Conservation (phyloP, 805 yeast genomes). For the Saturnispora quitensis region DNA sequence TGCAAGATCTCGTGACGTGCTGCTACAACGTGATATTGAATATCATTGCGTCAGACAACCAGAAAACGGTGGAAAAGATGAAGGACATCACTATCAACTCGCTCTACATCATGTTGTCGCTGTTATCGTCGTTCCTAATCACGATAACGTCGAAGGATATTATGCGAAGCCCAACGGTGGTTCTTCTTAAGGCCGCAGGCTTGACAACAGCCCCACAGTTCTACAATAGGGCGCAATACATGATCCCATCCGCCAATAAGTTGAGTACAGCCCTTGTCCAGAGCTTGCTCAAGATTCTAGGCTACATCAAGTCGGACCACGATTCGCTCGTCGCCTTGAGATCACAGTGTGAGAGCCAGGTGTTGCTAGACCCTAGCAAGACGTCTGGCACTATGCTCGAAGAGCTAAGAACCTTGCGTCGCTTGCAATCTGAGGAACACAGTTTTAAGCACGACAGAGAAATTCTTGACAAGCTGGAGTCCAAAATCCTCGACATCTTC, state of each 20-base stretch:
- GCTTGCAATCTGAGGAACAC: slow-evolving; percentile 4
- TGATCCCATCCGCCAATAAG: slow-evolving; percentile 9
- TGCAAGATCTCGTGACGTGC: slow-evolving; percentile 24
- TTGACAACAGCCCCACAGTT: slow-evolving; percentile 8
- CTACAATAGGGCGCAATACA: slow-evolving; percentile 6
- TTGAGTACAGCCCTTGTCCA: slow-evolving; percentile 8
- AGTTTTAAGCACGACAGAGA: slow-evolving; percentile 6
- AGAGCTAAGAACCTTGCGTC: not conserved
- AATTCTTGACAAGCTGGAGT: slow-evolving; percentile 29
- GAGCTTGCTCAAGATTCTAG: slow-evolving; percentile 12
- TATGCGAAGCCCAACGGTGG: not conserved
- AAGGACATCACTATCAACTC: slow-evolving; percentile 16
- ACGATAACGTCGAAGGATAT: not conserved
- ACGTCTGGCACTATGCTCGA: slow-evolving; percentile 2
- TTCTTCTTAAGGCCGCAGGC: slow-evolving; percentile 9
- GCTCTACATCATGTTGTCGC: slow-evolving; percentile 1
- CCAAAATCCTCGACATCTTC: slow-evolving; percentile 32
- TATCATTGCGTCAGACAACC: slow-evolving; percentile 1
- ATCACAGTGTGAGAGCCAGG: not conserved
- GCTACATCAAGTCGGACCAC: slow-evolving; percentile 17
- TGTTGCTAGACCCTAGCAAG: slow-evolving; percentile 1
- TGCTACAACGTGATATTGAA: slow-evolving; percentile 8
- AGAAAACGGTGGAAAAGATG: slow-evolving; percentile 10
- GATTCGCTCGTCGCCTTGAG: slow-evolving; percentile 9
- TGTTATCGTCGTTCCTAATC: slow-evolving; percentile 30